Base-by-base conservation (phyloP, 1,284 basidiomycete species). In the Somion occarium region DNA sequence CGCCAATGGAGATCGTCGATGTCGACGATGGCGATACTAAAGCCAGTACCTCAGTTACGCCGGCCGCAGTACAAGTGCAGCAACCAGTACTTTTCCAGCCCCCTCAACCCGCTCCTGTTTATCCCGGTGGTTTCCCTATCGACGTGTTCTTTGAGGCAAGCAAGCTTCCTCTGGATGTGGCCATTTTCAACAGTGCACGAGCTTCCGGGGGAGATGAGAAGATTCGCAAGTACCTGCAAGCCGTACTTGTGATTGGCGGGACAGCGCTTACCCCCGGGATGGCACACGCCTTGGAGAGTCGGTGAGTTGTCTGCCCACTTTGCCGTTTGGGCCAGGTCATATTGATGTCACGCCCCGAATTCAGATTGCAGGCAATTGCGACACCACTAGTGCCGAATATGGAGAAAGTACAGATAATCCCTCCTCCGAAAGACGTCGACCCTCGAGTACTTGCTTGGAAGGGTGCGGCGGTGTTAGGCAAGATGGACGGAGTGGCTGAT, bases 391-490 rank as follows among this genome's bases (percentile, higher is more conserved):
- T 91, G 27, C 74, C 79, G 13, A 85, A 82, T 63, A 87, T 92
- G 79, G 85, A 89, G 66, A 87, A 90, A 64, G 85, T 93, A 9
- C 82, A 85, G 56, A 91, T 96, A 54, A 90, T 98, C 42, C 92
- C 94, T 15, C 88, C 93, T 2, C 94, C 94, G 1, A 90, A 94
- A 63, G 93, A 94, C 53, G 85, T 98, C 52, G 94, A 98, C 68
- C 92, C 93, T 3, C 80, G 84, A 34, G 85, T 93, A 46, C 76
- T 98, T 38, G 85, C 85, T 20, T 99, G 96, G 96, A 98, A 98
- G 69, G 96, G 96, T 3, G 93, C 90, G 18, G 84, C 89, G n/a
- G 92, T 97, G 19, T 81, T 98, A 52, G 92, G 88, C 25, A 91
- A 93, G 68, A 88, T 99, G 78, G 96, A 98, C 46, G 82, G 84